These are phyloP conservation scores for Mycena leptocephala DNA, from an alignment of 768 basidiomycete genomes.

Conservation along the genomic window DNA sequence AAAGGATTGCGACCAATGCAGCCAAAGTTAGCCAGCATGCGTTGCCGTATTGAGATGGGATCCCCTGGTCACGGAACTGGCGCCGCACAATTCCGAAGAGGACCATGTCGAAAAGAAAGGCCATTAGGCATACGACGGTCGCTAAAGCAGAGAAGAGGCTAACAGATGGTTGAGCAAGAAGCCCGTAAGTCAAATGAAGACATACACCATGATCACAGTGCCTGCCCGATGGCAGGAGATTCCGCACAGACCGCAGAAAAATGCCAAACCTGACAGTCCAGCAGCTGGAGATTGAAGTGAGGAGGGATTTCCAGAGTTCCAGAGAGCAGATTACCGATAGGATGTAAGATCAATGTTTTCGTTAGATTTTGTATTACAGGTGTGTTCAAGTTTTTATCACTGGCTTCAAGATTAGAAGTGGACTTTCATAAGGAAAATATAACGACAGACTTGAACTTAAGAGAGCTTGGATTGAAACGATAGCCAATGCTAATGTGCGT, in stretches of 20 bases:
- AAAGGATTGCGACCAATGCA: slow-evolving; percentile 75
- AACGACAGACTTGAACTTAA: slow-evolving; percentile 60
- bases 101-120: slow-evolving; percentile 85
- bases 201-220: slow-evolving; percentile 77
- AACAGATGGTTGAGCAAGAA: background rate
- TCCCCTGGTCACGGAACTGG: slow-evolving; percentile 66
- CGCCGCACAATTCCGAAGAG: slow-evolving; percentile 82
- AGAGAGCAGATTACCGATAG: slow-evolving; percentile 69
- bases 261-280: slow-evolving; percentile 75
- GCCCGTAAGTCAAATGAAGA: background rate
- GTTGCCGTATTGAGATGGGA: slow-evolving; percentile 77
- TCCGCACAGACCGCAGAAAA: slow-evolving; percentile 81
- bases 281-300: slow-evolving; percentile 60
- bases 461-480: slow-evolving; percentile 47
- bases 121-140: slow-evolving; percentile 76
- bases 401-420: slow-evolving; percentile 37
- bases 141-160: slow-evolving; percentile 77
- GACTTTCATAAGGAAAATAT: background rate
- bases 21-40: slow-evolving; percentile 89
- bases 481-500: slow-evolving; percentile 72
- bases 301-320: background rate
- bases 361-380: slow-evolving; percentile 79
- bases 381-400: slow-evolving; percentile 65
- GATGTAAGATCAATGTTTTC: slow-evolving; percentile 82
- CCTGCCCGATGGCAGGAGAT: slow-evolving; percentile 76